Percentiles rank a stretch among this genome's conserved stretches.
These are phyloP conservation scores for Zymoseptoria brevis DNA, from an alignment of 2,329 filamentous ascomycete species.

Conservation along the genomic window DNA sequence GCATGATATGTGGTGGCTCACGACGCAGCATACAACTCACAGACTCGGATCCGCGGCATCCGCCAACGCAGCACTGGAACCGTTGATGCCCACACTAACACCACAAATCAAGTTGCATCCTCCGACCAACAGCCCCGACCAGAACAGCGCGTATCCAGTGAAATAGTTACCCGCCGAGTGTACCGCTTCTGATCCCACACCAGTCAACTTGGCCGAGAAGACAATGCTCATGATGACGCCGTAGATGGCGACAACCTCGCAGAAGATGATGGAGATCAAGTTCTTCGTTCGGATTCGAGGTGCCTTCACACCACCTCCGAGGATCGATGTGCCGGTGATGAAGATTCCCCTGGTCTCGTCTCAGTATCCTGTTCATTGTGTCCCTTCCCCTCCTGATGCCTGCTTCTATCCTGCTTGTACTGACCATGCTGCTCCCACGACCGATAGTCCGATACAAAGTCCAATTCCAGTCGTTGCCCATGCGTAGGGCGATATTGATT, in stretches of 20 bases:
- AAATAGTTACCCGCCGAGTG: conserved; percentile 78
- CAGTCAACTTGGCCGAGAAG: conserved; percentile 79
- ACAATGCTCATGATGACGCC: conserved; percentile 99
- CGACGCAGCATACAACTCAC: too few relatives aligned
- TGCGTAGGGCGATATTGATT: conserved; percentile 85
- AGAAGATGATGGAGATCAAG: conserved; percentile 99
- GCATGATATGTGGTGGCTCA: too few relatives aligned
- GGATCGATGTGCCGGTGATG: conserved; percentile 93
- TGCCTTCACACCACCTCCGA: conserved; percentile 92
- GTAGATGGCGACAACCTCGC: conserved; percentile 99
- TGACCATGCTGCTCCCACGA: conserved; percentile 94
- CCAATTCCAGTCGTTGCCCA: conserved; percentile 89
- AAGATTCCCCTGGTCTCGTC: conserved; percentile 75
- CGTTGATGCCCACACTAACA: conserved; percentile 95
- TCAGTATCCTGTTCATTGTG: conserved; percentile 10
- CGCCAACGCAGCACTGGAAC: conserved; percentile 88
- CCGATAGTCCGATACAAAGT: conserved; percentile 90
- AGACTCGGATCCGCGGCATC: conserved; percentile 88
- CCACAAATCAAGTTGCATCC: conserved; percentile 94
- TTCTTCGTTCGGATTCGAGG: conserved; percentile 99
- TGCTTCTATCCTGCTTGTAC: conserved; percentile 5
- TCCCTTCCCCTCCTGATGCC: conserved; percentile 3
- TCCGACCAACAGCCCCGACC: conserved; percentile 89
- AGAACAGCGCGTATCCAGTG: conserved; percentile 92
- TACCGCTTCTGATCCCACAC: conserved; percentile 55